Conservation (phyloP, 1,284 basidiomycete species). For the Tilletia indica region DNA sequence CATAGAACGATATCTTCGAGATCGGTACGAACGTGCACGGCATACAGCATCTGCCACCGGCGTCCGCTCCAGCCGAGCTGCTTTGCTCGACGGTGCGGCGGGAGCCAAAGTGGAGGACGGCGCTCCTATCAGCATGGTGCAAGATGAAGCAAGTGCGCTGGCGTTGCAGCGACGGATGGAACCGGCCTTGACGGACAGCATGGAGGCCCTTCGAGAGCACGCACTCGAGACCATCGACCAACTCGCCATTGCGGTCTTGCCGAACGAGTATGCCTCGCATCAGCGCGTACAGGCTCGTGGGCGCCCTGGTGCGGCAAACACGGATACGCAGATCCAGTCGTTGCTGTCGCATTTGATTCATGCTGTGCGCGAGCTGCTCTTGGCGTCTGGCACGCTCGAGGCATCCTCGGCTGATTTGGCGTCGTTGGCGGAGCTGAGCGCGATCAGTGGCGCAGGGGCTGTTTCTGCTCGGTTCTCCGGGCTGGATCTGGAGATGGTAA, state of each 20-base stretch:
- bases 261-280: slow-evolving; percentile 11
- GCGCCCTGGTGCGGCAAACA: neutral
- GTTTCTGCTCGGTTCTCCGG: neutral
- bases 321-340: slow-evolving; percentile 6
- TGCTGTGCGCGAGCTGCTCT: neutral
- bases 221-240: slow-evolving; percentile 9
- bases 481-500: neutral
- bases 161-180: slow-evolving; percentile 12
- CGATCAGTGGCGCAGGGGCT: neutral
- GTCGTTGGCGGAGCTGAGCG: neutral
- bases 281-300: neutral
- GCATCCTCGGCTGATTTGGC: neutral
- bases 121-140: slow-evolving; percentile 1
- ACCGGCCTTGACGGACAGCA: neutral
- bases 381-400: slow-evolving; percentile 8
- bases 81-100: slow-evolving; percentile 9
- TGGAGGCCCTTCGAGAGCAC: slow-evolving; percentile 2
- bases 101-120: slow-evolving; percentile 8
- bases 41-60: slow-evolving; percentile 7
- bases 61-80: neutral
- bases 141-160: neutral
- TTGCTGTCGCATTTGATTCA: neutral
- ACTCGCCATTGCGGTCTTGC: slow-evolving; percentile 10
- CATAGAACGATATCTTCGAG: neutral
- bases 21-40: slow-evolving; percentile 7